Base-by-base conservation (phyloP, 768 basidiomycete genomes). In the Inosperma sp. region DNA sequence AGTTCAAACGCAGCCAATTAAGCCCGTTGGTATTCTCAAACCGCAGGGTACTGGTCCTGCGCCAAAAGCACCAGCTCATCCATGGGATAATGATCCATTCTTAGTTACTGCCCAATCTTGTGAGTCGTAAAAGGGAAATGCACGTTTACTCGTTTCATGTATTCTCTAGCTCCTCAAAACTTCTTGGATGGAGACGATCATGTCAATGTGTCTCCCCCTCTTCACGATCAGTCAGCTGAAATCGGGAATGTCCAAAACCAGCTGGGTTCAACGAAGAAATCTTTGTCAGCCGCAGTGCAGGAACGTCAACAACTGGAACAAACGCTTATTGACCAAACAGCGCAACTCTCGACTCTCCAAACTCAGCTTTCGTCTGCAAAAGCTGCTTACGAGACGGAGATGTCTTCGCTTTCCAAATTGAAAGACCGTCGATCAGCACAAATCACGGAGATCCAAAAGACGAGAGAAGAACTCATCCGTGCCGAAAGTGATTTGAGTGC, bases 401-500 rank as follows among this genome's bases (percentile, higher is more conserved):
- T 79, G 5, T 81, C 77, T 40, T 67, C 87, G 14, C 71, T 94
- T 10, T 64, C 77, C 14, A 76, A 79, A 22, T 74, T 95, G 25
- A 82, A 81, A 49, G 84, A 88, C 25, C 81, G 91, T 9, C 79
- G 78, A 41, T 67, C 75, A 0, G 71, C 74, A 7, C 94, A 96
- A 70, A 74, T 73, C 2, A 71, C 77, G 14, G 84, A 87, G 16
- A 86, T 96, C 23, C 78, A 83, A 59, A 86, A 82, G 63, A 66
- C 81, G 3, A 76, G 80, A 44, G 80, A 84, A 46, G 88, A 95
- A 52, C 71, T 97, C 30, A 98, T 99, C 57, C 76, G 78, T 34
- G 85, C 88, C 4, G 94, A 98, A 71, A 93, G 91, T 62, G 93
- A 97, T 56, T 75, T 99, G 33, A 92, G 89, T 56, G 93, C 87